These are phyloP conservation scores for Fusarium keratoplasticum DNA, from an alignment of 2,329 filamentous ascomycete genomes.

Conservation along the genomic window DNA sequence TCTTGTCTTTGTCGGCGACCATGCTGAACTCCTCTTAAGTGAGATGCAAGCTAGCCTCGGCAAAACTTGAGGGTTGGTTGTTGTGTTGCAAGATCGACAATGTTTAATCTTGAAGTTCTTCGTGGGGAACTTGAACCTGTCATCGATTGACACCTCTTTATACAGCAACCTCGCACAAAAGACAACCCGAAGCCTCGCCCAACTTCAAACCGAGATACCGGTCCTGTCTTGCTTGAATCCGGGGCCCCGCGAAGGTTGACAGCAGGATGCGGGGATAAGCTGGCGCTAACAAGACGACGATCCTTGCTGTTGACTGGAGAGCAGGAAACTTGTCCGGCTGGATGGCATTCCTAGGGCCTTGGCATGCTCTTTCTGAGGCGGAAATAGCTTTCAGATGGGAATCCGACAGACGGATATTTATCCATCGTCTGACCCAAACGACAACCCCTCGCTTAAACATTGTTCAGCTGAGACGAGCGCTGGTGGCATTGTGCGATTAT, in stretches of 20 bases:
- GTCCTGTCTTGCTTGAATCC: background rate
- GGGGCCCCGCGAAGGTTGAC: background rate
- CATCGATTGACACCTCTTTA: background rate
- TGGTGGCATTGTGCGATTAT: background rate
- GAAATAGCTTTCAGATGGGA: background rate
- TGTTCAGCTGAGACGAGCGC: background rate
- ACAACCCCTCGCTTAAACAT: background rate
- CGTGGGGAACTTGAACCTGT: background rate
- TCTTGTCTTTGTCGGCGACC: background rate
- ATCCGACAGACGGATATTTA: background rate
- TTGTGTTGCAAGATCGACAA: background rate
- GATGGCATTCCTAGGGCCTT: background rate
- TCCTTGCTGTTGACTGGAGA: background rate
- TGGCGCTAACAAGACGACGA: background rate
- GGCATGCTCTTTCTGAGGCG: background rate
- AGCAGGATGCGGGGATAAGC: background rate
- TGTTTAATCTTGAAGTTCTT: background rate
- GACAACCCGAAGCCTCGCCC: background rate
- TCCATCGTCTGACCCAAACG: background rate
- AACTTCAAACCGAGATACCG: conserved; percentile 2
- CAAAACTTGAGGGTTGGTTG: background rate
- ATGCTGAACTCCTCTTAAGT: background rate
- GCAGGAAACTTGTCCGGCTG: background rate
- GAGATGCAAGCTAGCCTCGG: background rate
- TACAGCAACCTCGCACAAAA: background rate